Conservation (phyloP, 805 yeast genomes). For the Schizosaccharomyces lindneri region DNA sequence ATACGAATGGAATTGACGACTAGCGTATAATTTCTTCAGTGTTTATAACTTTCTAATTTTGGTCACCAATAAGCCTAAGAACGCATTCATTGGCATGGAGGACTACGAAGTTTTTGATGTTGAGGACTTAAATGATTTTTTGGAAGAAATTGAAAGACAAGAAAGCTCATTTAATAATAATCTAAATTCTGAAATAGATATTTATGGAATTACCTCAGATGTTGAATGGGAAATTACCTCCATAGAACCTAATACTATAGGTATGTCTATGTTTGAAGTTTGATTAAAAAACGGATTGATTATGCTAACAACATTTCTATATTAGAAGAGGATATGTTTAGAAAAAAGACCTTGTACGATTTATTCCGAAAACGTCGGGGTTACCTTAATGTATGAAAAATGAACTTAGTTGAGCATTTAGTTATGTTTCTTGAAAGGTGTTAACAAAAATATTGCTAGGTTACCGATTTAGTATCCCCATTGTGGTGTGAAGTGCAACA, state of each 20-base stretch:
- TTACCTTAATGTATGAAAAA: neutral
- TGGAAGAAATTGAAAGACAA: neutral
- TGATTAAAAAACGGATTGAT: neutral
- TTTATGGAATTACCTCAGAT: neutral
- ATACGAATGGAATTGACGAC: no score
- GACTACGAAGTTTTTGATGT: neutral
- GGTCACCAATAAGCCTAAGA: neutral
- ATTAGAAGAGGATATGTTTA: neutral
- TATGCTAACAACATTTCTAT: neutral
- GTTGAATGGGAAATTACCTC: no score
- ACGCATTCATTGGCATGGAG: neutral
- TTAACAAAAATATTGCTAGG: neutral
- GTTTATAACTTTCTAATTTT: neutral
- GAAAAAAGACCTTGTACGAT: neutral
- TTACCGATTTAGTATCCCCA: neutral
- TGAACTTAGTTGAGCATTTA: neutral
- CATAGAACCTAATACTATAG: no score
- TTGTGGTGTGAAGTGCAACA: neutral
- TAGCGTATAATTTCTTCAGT: neutral
- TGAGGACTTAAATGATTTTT: neutral
- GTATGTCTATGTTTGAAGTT: neutral
- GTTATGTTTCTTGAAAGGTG: neutral
- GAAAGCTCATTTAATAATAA: neutral
- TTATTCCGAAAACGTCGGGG: neutral
- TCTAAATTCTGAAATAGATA: neutral